Evolutionary conservation across 768 basidiomycete species (phyloP), one percentile per base, ranked within the genome.

Genomic region (Xerocomellus intermedius): DNA sequence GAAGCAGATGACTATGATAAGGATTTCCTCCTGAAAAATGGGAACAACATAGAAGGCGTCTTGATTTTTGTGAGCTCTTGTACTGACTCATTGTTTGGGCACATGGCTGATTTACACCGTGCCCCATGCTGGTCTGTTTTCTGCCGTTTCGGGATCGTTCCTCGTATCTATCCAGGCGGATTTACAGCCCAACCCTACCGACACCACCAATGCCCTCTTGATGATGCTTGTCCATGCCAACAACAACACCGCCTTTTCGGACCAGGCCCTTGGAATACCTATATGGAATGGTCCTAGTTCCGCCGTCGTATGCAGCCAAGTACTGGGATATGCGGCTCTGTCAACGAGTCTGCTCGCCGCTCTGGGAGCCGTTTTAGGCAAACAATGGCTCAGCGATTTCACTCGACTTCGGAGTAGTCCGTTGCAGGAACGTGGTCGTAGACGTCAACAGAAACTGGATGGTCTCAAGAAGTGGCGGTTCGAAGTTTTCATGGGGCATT

Each of bases 111-210:
- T 8, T 2, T 38, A 22, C 16, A 13, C 7, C 16, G 22, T 19
- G 28, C 24, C 38, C 3, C 36, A 77, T 75, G 70, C 74, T 33
- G 77, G 76, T 68, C 64, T 78, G 12, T 78, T 78, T 59, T 75
- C 75, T 22, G 70, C 74, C 5, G 71, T 70, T 2, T 64, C 75
- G 14, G 73, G 71, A 3, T 66, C 75, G 2, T 78, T 77, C 50
- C 68, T 73, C 7, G 65, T 75, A 17, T 69, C 74, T 48, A 73
- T 70, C 16, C 72, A 75, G 52, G 61, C 68, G 33, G 56, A 62
- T 30, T 65, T 78, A 12, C 51, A 66, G n/a, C 66, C 64, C 42
- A 62, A 77, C 48, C 62, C 72, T 2, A 49, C 54, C 26, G 65
- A 68, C 8, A 57, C 56, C n/a, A 67, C 66, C 10, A 59, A 58